Percentiles rank a stretch among this genome's conserved stretches.
Evolutionary conservation across 306 rosid genomes (phyloP).

Genomic region (Senna siamea): DNA sequence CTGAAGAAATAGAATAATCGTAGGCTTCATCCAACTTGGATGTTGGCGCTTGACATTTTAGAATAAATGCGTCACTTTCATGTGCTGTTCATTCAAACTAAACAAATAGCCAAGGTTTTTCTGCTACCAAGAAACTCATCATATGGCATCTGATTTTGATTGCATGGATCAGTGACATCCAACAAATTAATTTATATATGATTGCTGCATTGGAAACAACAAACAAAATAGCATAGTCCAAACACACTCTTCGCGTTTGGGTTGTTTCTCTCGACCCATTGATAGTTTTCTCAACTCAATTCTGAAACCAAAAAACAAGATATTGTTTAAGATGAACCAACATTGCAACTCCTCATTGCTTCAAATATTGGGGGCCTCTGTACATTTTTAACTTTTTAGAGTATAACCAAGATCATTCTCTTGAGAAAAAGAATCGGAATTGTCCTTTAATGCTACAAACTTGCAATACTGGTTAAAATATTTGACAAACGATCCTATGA

Average conservation of each 20-base stretch:
- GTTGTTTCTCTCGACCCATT: too few relatives aligned
- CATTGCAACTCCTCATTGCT: constrained; percentile 32
- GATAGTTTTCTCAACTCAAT: not conserved
- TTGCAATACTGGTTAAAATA: constrained; percentile 36
- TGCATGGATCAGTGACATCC: not conserved
- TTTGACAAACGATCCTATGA: constrained; percentile 36
- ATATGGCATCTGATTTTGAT: not conserved
- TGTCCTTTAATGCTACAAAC: constrained; percentile 32
- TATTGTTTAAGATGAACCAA: not conserved
- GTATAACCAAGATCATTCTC: not conserved
- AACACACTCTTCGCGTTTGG: too few relatives aligned
- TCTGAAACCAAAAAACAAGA: not conserved
- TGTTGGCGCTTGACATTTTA: not conserved
- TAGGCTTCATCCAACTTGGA: not conserved
- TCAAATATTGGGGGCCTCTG: constrained; percentile 1
- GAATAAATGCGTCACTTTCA: not conserved
- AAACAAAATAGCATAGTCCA: too few relatives aligned
- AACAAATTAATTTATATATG: not conserved
- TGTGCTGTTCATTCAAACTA: not conserved
- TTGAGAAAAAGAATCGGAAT: not conserved
- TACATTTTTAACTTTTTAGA: constrained; percentile 22
- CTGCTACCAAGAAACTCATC: not conserved
- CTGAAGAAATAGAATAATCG: not conserved
- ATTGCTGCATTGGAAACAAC: constrained; percentile 43
- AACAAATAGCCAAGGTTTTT: not conserved